Percentiles rank a stretch among this genome's conserved stretches.
Conservation (phyloP, 352 stramenopile genomes). For the Globisporangium takayamanum region DNA sequence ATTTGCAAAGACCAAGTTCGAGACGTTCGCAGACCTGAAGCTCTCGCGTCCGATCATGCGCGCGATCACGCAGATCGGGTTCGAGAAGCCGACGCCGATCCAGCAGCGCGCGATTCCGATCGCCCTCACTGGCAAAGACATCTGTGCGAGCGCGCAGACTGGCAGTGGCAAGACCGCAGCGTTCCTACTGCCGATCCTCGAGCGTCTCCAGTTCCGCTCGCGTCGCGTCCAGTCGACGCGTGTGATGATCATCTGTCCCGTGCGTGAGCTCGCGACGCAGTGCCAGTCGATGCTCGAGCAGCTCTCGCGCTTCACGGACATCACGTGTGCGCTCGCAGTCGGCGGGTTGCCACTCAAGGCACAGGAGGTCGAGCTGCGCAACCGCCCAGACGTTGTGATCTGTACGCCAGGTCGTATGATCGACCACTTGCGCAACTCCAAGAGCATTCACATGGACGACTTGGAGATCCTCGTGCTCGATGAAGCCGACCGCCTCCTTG, state of each 20-base stretch:
- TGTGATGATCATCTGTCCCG: slow-evolving; percentile 96
- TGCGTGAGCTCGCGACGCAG: slow-evolving; percentile 96
- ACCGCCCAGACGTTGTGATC: slow-evolving; percentile 95
- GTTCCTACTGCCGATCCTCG: slow-evolving; percentile 96
- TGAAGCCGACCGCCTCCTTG: slow-evolving; percentile 94
- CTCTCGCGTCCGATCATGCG: slow-evolving; percentile 95
- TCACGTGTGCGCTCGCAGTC: slow-evolving; percentile 90
- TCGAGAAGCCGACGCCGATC: slow-evolving; percentile 94
- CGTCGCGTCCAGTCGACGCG: slow-evolving; percentile 84
- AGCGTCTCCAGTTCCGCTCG: slow-evolving; percentile 94
- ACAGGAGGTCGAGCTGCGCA: slow-evolving; percentile 95
- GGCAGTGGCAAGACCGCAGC: slow-evolving; percentile 98
- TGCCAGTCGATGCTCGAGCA: slow-evolving; percentile 94
- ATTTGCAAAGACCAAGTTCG: slow-evolving; percentile 79
- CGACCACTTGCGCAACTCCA: slow-evolving; percentile 97
- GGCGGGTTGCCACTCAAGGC: slow-evolving; percentile 87
- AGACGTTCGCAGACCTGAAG: slow-evolving; percentile 95
- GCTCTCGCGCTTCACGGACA: slow-evolving; percentile 94
- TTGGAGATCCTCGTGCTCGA: slow-evolving; percentile 96
- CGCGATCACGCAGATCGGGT: slow-evolving; percentile 95
- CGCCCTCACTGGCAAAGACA: slow-evolving; percentile 93
- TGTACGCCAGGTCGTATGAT: slow-evolving; percentile 98
- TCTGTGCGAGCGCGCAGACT: slow-evolving; percentile 96
- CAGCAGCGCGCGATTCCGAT: slow-evolving; percentile 93
- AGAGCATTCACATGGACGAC: slow-evolving; percentile 96